These are phyloP conservation scores for Suhomyces emberorum DNA, from an alignment of 805 yeast genomes.

Conservation along the genomic window DNA sequence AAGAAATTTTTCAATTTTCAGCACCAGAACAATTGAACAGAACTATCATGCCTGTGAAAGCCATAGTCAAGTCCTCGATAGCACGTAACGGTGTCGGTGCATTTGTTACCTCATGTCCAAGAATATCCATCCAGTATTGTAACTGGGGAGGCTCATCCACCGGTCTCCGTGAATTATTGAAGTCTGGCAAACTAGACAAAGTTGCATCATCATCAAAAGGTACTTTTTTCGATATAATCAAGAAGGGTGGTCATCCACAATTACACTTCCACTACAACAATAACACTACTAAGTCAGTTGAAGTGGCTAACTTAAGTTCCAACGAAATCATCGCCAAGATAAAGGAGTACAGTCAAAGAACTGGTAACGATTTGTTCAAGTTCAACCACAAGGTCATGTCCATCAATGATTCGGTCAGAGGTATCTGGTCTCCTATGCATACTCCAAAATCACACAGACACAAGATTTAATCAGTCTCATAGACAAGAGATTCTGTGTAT, in stretches of 20 bases:
- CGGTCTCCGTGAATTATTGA: slow-evolving; percentile 73
- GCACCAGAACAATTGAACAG: background rate
- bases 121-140: slow-evolving; percentile 75
- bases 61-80: slow-evolving; percentile 53
- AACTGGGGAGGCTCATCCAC: slow-evolving; percentile 95
- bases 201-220: slow-evolving; percentile 62
- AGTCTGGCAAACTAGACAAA: slow-evolving; percentile 45
- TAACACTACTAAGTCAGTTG: slow-evolving; percentile 45
- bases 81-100: slow-evolving; percentile 79
- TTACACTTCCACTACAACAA: slow-evolving; percentile 36
- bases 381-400: slow-evolving; percentile 74
- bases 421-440: slow-evolving; percentile 97
- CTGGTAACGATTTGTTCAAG: slow-evolving; percentile 65
- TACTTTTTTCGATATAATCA: slow-evolving; percentile 67
- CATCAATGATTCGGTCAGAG: slow-evolving; percentile 81
- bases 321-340: slow-evolving; percentile 64
- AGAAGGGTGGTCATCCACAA: slow-evolving; percentile 83
- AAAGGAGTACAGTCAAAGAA: slow-evolving; percentile 58
- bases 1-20: slow-evolving; percentile 5
- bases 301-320: slow-evolving; percentile 69
- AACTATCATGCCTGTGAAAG: slow-evolving; percentile 52
- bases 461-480: slow-evolving; percentile 24
- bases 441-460: slow-evolving; percentile 44
- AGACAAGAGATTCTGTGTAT: background rate
- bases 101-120: slow-evolving; percentile 69